Conservation (phyloP, 352 stramenopile genomes). For the Globisporangium barbulae region DNA sequence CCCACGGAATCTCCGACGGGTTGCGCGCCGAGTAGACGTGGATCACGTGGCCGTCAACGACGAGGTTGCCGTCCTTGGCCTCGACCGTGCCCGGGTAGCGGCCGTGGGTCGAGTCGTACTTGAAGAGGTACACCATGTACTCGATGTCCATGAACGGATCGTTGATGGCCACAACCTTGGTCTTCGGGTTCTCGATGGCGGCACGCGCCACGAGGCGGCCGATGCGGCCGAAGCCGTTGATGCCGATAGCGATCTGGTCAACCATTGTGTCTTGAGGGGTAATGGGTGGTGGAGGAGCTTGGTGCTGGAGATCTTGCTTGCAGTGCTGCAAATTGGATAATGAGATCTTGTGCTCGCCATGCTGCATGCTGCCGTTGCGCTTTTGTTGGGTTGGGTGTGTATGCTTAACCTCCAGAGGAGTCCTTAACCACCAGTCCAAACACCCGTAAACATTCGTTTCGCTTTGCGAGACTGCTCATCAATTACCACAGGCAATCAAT, state of each 20-base stretch:
- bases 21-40: slow-evolving; percentile 38
- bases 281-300: background rate
- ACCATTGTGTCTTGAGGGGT: slow-evolving; percentile 19
- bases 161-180: slow-evolving; percentile 51
- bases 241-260: slow-evolving; percentile 41
- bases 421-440: background rate
- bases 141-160: slow-evolving; percentile 60
- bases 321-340: slow-evolving; percentile 32
- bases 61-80: slow-evolving; percentile 77
- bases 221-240: slow-evolving; percentile 61
- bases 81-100: slow-evolving; percentile 87
- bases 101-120: slow-evolving; percentile 97
- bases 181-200: slow-evolving; percentile 51
- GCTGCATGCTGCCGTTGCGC: slow-evolving; percentile 1
- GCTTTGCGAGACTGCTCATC: too few relatives aligned
- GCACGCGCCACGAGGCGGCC: slow-evolving; percentile 44
- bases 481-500: background rate
- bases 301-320: slow-evolving; percentile 20
- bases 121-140: slow-evolving; percentile 92
- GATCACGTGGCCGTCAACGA: slow-evolving; percentile 46
- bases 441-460: too few relatives aligned
- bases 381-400: slow-evolving; percentile 2
- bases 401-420: background rate
- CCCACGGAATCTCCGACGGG: slow-evolving; percentile 78
- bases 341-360: slow-evolving; percentile 13